Evolutionary conservation across 306 rosid species (phyloP).

Genomic region (Mucuna pruriens): DNA sequence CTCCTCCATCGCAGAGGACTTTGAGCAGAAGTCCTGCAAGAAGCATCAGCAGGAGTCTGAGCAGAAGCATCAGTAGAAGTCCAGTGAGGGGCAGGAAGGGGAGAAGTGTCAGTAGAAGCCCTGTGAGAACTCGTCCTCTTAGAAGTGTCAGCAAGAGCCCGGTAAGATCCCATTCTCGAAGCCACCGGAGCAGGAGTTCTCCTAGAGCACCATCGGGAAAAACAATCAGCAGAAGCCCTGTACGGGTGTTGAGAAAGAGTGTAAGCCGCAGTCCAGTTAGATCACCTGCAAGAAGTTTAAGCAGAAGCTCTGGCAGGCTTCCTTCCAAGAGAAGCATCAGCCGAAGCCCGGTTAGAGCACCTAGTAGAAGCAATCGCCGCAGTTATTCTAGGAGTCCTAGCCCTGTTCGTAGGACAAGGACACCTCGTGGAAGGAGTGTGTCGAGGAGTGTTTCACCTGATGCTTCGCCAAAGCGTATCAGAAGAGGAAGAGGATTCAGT

Average conservation of each 20-base stretch:
- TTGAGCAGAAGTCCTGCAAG: constrained; percentile 68
- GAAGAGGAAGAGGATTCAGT: constrained; percentile 98
- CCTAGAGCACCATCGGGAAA: constrained; percentile 56
- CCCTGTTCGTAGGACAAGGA: constrained; percentile 71
- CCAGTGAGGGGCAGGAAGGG: constrained; percentile 7
- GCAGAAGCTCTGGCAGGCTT: constrained; percentile 84
- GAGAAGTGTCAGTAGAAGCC: constrained; percentile 51
- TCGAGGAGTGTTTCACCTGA: constrained; percentile 90
- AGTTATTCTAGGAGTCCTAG: constrained; percentile 90
- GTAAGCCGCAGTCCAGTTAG: constrained; percentile 79
- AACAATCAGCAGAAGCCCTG: constrained; percentile 72
- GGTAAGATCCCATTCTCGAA: constrained; percentile 50
- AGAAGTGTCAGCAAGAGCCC: constrained; percentile 59
- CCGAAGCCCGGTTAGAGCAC: constrained; percentile 72
- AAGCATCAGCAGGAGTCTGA: constrained; percentile 59
- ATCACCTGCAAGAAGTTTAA: constrained; percentile 72
- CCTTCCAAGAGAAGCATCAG: constrained; percentile 67
- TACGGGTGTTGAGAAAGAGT: constrained; percentile 59
- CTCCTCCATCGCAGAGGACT: constrained; percentile 57
- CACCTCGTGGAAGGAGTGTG: constrained; percentile 78
- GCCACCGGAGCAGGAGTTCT: constrained; percentile 66
- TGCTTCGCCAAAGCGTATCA: constrained; percentile 86
- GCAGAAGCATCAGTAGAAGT: constrained; percentile 34
- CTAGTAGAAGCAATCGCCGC: constrained; percentile 60
- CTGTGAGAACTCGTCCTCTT: constrained; percentile 35